Base-by-base conservation (phyloP, 768 basidiomycete species). In the Mycena floridula region DNA sequence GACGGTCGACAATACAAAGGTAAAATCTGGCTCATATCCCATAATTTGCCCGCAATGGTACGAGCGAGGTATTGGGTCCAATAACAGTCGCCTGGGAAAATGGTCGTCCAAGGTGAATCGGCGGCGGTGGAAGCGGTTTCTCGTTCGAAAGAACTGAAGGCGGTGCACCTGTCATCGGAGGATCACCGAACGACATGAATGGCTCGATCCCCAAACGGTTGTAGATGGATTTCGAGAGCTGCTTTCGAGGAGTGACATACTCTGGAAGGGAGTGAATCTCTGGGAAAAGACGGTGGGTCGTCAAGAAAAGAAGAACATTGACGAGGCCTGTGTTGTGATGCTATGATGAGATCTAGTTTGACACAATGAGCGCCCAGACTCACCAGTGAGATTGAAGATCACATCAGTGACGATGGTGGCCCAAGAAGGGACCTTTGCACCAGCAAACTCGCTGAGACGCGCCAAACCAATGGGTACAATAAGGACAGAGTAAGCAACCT, bases 291-390 rank as follows among this genome's bases (percentile, higher is more conserved):
- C 50, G 47, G 16, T 52, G 50, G 15, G 59, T 59, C 11, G 42
- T 43, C 28, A 57, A 30, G 51, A 63, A 59, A n/a, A 65, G 49
- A n/a, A 61, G 23, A 15, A 60, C 57, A 47, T 63, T 65, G 26
- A 63, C 24, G 16, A 64, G 53, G 5, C 64, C 63, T 60, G 30
- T 2, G 23, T 37, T 12, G 15, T 11, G n/a, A n/a, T n/a, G n/a
- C n/a, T n/a, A n/a, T n/a, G n/a, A 27, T 15, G 4, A 26, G 28
- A 25, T 6, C 4, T 7, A 16, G n/a, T 24, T 9, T 11, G 16
- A 22, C 15, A 20, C 23, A 18, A 30, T 36, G 4, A 13, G 39
- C 38, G 35, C 28, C 24, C 13, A 21, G 25, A 8, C n/a, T n/a
- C 11, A 56, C 56, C 56, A 6, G 42, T 51, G 40, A 59, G 47